Evolutionary conservation across 1,139 yeast genomes (phyloP).

Genomic region (Geotrichum histeridarum): DNA sequence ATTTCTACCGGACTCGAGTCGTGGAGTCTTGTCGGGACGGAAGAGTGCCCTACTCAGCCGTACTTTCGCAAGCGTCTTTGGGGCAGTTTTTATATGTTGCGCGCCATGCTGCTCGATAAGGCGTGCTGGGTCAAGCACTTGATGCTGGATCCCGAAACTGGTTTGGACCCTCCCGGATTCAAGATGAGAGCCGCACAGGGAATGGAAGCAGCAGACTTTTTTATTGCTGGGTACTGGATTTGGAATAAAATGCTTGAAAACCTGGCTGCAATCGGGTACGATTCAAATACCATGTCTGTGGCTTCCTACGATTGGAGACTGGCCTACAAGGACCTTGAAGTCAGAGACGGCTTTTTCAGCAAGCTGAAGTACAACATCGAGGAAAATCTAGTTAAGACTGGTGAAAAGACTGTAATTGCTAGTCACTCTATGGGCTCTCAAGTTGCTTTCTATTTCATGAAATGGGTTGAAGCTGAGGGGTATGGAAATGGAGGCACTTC

Average conservation of each 20-base stretch:
- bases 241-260: constrained; percentile 94
- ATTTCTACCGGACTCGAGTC: constrained; percentile 92
- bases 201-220: constrained; percentile 94
- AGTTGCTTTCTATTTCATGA: constrained; percentile 75
- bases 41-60: constrained; percentile 74
- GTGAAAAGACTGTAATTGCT: constrained; percentile 69
- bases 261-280: constrained; percentile 89
- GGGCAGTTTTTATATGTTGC: constrained; percentile 95
- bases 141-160: constrained; percentile 83
- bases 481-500: constrained; percentile 83
- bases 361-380: constrained; percentile 72
- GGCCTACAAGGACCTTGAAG: constrained; percentile 81
- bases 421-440: constrained; percentile 98
- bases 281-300: constrained; percentile 80
- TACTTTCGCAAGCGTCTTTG: constrained; percentile 88
- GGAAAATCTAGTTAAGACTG: constrained; percentile 44
- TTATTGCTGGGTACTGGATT: constrained; percentile 96
- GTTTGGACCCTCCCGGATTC: constrained; percentile 81
- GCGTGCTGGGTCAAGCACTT: constrained; percentile 89
- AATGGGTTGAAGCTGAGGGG: constrained; percentile 86
- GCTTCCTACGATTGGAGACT: constrained; percentile 97
- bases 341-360: constrained; percentile 77
- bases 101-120: constrained; percentile 88
- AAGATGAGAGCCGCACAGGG: constrained; percentile 90
- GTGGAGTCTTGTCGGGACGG: constrained; percentile 74